phyloP scores from a whole-genome alignment of 805 yeast species.

The Lachancea waltii region DNA sequence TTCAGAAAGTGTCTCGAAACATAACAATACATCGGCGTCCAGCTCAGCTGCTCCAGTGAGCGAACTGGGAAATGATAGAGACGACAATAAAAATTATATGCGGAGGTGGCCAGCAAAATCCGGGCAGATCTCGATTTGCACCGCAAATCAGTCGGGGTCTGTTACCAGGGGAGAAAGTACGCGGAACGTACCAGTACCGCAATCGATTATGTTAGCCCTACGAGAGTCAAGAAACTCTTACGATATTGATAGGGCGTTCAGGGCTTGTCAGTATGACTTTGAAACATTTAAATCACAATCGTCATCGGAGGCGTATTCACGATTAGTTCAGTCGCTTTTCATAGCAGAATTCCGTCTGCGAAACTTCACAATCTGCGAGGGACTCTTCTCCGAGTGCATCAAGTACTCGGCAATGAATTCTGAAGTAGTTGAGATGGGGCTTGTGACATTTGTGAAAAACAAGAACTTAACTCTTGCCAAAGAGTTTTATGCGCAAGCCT shows the following conservation, averaged over 20 bases:
- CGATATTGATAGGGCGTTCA: constrained; percentile 22
- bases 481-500: constrained; percentile 27
- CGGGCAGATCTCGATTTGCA: no score
- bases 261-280: constrained; percentile 10
- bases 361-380: constrained; percentile 22
- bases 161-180: no score
- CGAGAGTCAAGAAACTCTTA: constrained; percentile 9
- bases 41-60: no score
- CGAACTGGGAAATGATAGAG: no score
- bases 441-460: constrained; percentile 24
- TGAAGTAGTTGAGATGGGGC: constrained; percentile 19
- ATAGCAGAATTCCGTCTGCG: constrained; percentile 16
- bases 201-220: no score
- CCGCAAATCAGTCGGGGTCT: no score
- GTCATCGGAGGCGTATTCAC: constrained; percentile 2
- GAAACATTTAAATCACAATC: constrained; percentile 6
- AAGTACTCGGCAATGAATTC: constrained; percentile 19
- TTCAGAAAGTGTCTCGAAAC: not conserved
- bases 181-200: no score
- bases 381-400: constrained; percentile 26
- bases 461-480: constrained; percentile 26
- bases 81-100: no score
- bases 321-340: constrained; percentile 17
- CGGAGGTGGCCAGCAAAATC: no score
- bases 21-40: not conserved